Evolutionary conservation across 2,329 filamentous ascomycete genomes (phyloP), one percentile per base, ranked within the genome.

Genomic region (Bipolaris victoriae): DNA sequence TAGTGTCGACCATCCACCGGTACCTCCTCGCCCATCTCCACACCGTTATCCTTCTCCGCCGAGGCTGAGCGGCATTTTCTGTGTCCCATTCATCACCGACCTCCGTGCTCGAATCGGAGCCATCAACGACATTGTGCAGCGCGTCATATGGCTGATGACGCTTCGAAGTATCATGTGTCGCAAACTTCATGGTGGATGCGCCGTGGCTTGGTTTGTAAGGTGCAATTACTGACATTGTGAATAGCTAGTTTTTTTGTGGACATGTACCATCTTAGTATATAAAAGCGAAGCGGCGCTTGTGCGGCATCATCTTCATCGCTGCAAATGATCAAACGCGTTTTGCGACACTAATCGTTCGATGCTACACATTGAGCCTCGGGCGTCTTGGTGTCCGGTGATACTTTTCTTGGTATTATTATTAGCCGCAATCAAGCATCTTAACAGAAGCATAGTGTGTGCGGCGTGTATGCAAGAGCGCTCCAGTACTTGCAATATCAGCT

Each of bases 1-100:
- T 55, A 1, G 70, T 74, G 47, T 75, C 69, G 1, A 73, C 15
- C 39, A 73, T 50, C 70, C 72, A 74, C 16, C 69, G 52, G 36
- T 60, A 67, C 6, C 33, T 36, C 45, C 60, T 64, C 13, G 68
- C 16, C 15, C 40, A 68, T 20, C 9, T 46, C 66, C 65, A 69
- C 1, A 60, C 22, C 2, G 53, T 52, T 24, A 49, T 61, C 22
- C 58, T 61, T 49, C 43, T 60, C 39, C 40, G 55, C 40, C 52
- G 40, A 5, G 50, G 39, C 24, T 52, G 61, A 1, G 35, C 10
- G 13, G 54, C 56, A 10, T 48, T 46, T 29, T 66, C 61, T 18
- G 56, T 52, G 3, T 70, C 66, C 65, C 64, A 68, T 7, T 70
- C 65, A 26, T 65, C 66, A 20, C 64, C 71, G 9, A 69, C 58